phyloP scores from a whole-genome alignment of 495 filamentous ascomycete species.

The Hyaloscypha bicolor region DNA sequence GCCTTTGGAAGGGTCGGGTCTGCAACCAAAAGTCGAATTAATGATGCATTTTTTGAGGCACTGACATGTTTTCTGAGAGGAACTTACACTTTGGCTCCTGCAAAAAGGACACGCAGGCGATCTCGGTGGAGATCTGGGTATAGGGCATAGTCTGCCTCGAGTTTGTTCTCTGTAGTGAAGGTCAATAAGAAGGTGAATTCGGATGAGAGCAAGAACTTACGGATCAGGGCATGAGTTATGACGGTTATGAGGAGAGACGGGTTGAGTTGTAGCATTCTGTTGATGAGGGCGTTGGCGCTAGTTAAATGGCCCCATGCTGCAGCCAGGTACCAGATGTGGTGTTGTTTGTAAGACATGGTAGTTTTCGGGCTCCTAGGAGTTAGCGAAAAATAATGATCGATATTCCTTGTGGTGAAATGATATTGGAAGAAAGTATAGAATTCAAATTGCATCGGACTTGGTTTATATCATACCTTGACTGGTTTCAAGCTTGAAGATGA shows the following conservation, averaged over 20 bases:
- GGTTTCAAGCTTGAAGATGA: too few species aligned
- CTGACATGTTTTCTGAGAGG: too few species aligned
- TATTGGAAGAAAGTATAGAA: too few species aligned
- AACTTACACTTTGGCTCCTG: background rate
- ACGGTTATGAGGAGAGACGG: background rate
- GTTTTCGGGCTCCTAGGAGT: background rate
- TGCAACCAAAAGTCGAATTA: background rate
- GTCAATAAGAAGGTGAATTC: background rate
- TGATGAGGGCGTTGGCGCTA: background rate
- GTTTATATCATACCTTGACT: too few species aligned
- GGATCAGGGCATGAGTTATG: background rate
- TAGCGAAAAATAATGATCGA: too few species aligned
- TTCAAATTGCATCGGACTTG: too few species aligned
- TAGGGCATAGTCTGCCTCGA: background rate
- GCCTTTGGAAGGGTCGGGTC: too few species aligned
- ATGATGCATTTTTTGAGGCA: background rate
- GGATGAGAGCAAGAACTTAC: background rate
- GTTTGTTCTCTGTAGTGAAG: background rate
- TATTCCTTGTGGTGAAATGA: too few species aligned
- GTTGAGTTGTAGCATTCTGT: conserved; percentile 4
- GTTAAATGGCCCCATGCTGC: background rate
- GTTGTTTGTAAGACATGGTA: conserved; percentile 1
- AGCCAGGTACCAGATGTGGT: background rate
- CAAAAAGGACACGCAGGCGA: background rate
- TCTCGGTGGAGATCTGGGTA: background rate